These are phyloP conservation scores for Picea glauca DNA, from an alignment of 75 land plant species.

Conservation along the genomic window DNA sequence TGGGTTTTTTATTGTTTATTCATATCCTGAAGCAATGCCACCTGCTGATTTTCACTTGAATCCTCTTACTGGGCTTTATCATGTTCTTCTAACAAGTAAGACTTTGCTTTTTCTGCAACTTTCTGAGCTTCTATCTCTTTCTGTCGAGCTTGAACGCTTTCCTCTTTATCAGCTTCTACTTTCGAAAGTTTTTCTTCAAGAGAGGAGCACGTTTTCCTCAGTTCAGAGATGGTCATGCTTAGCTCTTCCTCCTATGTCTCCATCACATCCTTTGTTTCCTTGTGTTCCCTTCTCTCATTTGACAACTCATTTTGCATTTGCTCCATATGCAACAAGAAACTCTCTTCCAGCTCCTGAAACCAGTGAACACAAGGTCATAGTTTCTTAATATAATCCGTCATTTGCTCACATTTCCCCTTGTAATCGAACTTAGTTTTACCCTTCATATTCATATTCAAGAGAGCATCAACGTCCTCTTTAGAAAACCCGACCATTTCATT, in stretches of 20 bases:
- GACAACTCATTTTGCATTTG: slow-evolving; percentile 35
- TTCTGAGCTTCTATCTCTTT: slow-evolving; percentile 42
- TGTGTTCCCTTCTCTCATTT: slow-evolving; percentile 38
- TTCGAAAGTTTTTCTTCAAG: slow-evolving; percentile 39
- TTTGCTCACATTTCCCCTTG: slow-evolving; percentile 58
- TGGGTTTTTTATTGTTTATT: too few species aligned
- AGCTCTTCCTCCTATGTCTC: slow-evolving; percentile 45
- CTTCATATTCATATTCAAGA: too few species aligned
- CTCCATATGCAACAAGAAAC: slow-evolving; percentile 40
- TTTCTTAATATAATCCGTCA: slow-evolving; percentile 82
- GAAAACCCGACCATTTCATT: slow-evolving; percentile 22
- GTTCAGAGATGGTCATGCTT: background rate
- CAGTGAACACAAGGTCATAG: slow-evolving; percentile 74
- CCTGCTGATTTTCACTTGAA: slow-evolving; percentile 37
- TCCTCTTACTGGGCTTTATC: slow-evolving; percentile 35
- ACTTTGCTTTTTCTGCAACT: slow-evolving; percentile 19
- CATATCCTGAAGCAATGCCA: background rate
- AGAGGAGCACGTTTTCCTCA: slow-evolving; percentile 19
- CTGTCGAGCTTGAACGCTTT: slow-evolving; percentile 30
- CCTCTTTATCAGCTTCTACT: slow-evolving; percentile 41
- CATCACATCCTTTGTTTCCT: slow-evolving; percentile 36
- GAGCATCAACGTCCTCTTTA: too few species aligned
- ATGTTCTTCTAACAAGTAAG: slow-evolving; percentile 31
- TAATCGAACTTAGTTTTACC: too few species aligned
- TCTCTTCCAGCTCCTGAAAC: slow-evolving; percentile 69